These are phyloP conservation scores for Sextonia rubra DNA, from an alignment of 164 flowering plant species.

Conservation along the genomic window DNA sequence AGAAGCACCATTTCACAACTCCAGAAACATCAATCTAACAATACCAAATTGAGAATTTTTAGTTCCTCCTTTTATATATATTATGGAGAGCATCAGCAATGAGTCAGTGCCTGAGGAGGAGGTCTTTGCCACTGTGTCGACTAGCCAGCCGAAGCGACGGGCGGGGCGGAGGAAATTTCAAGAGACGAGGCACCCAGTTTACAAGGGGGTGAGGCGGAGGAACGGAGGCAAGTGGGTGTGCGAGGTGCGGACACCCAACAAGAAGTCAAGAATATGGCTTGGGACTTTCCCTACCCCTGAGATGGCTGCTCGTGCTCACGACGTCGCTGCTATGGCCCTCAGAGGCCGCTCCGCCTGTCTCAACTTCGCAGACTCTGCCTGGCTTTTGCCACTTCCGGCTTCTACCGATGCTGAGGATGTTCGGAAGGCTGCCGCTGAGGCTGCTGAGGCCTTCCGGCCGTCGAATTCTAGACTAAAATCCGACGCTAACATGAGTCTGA, in stretches of 20 bases:
- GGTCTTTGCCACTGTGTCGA: conserved; percentile 29
- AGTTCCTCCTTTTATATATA: too few relatives aligned
- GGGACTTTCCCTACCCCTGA: conserved; percentile 56
- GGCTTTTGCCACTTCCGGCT: conserved; percentile 51
- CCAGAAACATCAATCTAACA: too few relatives aligned
- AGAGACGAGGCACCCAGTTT: conserved; percentile 67
- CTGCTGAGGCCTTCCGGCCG: conserved; percentile 57
- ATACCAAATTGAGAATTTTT: too few relatives aligned
- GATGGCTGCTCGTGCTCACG: conserved; percentile 75
- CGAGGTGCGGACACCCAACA: conserved; percentile 67
- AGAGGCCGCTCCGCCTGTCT: conserved; percentile 58
- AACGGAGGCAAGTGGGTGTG: conserved; percentile 57
- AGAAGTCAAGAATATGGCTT: conserved; percentile 60
- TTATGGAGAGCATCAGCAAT: too few relatives aligned
- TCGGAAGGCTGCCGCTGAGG: conserved; percentile 62
- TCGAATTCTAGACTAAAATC: not conserved
- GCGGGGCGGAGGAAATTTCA: conserved; percentile 56
- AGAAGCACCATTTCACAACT: too few relatives aligned
- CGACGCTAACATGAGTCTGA: too few relatives aligned
- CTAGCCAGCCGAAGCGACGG: conserved; percentile 41
- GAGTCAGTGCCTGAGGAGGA: conserved; percentile 23
- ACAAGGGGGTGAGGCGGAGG: conserved; percentile 54
- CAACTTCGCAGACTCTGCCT: conserved; percentile 74
- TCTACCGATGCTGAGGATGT: conserved; percentile 49
- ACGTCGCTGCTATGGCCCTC: conserved; percentile 64